Base-by-base conservation (phyloP, 164 flowering plant genomes). In the Platanus orientalis region DNA sequence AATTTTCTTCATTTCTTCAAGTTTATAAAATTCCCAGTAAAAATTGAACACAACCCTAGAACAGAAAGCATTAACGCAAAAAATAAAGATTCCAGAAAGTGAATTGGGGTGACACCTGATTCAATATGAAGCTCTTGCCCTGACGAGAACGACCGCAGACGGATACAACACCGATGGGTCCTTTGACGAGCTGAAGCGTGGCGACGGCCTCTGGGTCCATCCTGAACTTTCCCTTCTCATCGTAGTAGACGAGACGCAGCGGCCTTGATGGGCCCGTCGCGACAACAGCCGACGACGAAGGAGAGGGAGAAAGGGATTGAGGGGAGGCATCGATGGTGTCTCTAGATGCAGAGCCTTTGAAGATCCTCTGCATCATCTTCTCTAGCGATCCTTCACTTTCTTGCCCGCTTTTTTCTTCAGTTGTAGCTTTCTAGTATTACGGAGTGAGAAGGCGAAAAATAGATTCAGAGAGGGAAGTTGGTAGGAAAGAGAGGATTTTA, bases 111-210 rank as follows among this genome's bases (percentile, higher is more conserved):
- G 0, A n/a, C 20, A 94, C 99, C 92, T 95, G 99, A 64, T 95
- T 95, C 66, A 95, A 73, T 20, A 92, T 85, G 60, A 78, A 95
- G 79, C 99, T 95, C 80, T 95, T 95, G 54, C 97, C 99, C 72
- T 95, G 99, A 6, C 99, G 91, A 70, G 97, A 97, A 17, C 97
- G 90, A 21, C 99, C 99, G 45, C 99, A 95, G 29, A 95, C 97
- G 13, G 99, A 85, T 63, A 92, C 99, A 10, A 92, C 85, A 4
- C 99, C 97, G 27, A 95, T 79, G 10, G 99, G 99, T 19, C 75
- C 96, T 75, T 92, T 92, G 39, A 95, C 89, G 14, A 95, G 88
- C 70, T 95, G 97, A 32, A 95, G 90, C 26, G 80, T 65, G 17
- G 99, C 88, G 10, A 88, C 87, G 14, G 99, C 96, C 61, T 94